Evolutionary conservation across 805 yeast genomes (phyloP).

Genomic region (Candida schatavii): DNA sequence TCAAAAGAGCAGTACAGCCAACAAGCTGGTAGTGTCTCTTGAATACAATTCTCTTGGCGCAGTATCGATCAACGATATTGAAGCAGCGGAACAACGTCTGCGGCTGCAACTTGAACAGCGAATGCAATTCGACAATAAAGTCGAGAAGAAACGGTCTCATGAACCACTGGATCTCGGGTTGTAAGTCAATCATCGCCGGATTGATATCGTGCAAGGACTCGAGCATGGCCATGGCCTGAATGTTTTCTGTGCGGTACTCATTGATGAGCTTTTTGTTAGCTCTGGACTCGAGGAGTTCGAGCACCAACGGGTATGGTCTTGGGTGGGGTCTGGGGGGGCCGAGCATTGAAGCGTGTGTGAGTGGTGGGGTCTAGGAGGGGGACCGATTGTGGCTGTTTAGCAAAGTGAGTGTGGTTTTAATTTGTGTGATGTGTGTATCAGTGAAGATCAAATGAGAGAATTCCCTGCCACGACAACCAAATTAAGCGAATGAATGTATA

Average conservation of each 20-base stretch:
- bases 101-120: slow-evolving; percentile 40
- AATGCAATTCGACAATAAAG: slow-evolving; percentile 42
- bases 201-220: slow-evolving; percentile 43
- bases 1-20: slow-evolving; percentile 47
- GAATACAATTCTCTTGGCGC: slow-evolving; percentile 45
- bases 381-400: too few relatives aligned
- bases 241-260: slow-evolving; percentile 43
- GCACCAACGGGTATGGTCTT: slow-evolving; percentile 37
- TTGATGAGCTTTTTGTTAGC: slow-evolving; percentile 40
- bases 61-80: slow-evolving; percentile 45
- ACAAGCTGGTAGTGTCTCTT: slow-evolving; percentile 47
- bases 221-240: slow-evolving; percentile 34
- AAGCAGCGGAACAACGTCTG: slow-evolving; percentile 42
- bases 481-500: slow-evolving; percentile 3
- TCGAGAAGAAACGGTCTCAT: slow-evolving; percentile 46
- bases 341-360: slow-evolving; percentile 10
- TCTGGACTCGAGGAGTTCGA: slow-evolving; percentile 47
- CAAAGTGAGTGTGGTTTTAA: too few relatives aligned
- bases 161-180: slow-evolving; percentile 48
- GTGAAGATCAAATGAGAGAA: background rate
- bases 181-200: slow-evolving; percentile 50
- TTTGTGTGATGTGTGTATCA: background rate
- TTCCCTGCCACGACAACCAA: too few relatives aligned
- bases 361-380: too few relatives aligned
- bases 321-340: slow-evolving; percentile 31